These are phyloP conservation scores for Acephala macrosclerotiorum DNA, from an alignment of 2,329 filamentous ascomycete species.

Conservation along the genomic window DNA sequence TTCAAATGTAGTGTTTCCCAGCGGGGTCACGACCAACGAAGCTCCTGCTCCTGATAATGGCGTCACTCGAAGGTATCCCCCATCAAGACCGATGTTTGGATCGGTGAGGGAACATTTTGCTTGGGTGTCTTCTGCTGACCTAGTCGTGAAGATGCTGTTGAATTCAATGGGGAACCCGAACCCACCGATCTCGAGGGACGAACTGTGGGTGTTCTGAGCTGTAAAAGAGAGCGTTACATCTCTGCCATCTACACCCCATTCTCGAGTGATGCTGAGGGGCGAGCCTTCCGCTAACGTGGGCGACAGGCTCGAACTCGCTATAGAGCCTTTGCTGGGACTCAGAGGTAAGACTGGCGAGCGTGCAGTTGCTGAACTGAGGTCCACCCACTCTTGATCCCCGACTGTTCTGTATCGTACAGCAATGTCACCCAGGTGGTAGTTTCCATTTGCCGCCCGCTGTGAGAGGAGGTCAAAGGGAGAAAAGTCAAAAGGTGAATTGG, in stretches of 20 bases:
- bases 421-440: slow-evolving; percentile 66
- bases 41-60: slow-evolving; percentile 60
- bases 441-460: slow-evolving; percentile 55
- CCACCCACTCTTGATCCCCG: slow-evolving; percentile 51
- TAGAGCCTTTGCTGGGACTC: slow-evolving; percentile 33
- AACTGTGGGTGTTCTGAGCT: slow-evolving; percentile 52
- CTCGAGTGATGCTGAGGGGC: slow-evolving; percentile 56
- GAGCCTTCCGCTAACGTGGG: slow-evolving; percentile 49
- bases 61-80: slow-evolving; percentile 62
- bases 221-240: slow-evolving; percentile 61
- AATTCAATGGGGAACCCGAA: slow-evolving; percentile 66
- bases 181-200: slow-evolving; percentile 59
- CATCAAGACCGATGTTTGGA: slow-evolving; percentile 66
- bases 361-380: slow-evolving; percentile 53
- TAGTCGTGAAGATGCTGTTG: slow-evolving; percentile 66
- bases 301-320: slow-evolving; percentile 51
- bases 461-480: slow-evolving; percentile 59
- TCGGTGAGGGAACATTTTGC: slow-evolving; percentile 62
- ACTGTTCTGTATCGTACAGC: slow-evolving; percentile 60
- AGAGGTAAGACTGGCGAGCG: slow-evolving; percentile 48
- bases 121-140: slow-evolving; percentile 56
- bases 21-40: slow-evolving; percentile 61
- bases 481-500: slow-evolving; percentile 57
- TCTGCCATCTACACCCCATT: slow-evolving; percentile 56
- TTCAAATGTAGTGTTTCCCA: slow-evolving; percentile 58